These are phyloP conservation scores for Abelmoschus esculentus DNA, from an alignment of 345 rosid species.

Conservation along the genomic window DNA sequence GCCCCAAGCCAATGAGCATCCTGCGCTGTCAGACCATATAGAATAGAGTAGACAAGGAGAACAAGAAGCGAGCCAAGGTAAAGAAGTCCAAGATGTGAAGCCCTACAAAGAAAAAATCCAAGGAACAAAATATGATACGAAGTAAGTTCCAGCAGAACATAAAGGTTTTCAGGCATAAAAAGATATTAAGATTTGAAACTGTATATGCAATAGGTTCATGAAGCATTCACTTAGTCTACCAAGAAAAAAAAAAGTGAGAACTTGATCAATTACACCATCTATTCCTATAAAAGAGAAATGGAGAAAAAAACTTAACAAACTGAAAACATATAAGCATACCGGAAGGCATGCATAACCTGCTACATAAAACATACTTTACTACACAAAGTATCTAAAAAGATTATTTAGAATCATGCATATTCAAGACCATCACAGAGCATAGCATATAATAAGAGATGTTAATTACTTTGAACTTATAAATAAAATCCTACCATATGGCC, in stretches of 20 bases:
- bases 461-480: neutral
- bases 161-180: conserved; percentile 4
- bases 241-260: neutral
- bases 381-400: neutral
- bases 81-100: conserved; percentile 89
- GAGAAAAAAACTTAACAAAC: neutral
- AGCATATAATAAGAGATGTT: neutral
- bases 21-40: conserved; percentile 90
- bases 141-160: neutral
- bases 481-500: neutral
- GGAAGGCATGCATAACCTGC: neutral
- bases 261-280: neutral
- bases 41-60: conserved; percentile 82
- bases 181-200: neutral
- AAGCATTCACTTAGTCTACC: neutral
- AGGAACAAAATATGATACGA: neutral
- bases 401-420: conserved; percentile 11
- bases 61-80: conserved; percentile 81
- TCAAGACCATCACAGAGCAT: conserved; percentile 13
- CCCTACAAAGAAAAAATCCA: conserved; percentile 41
- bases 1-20: conserved; percentile 98
- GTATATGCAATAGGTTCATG: neutral
- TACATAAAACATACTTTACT: neutral
- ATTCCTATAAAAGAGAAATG: neutral
- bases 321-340: neutral